These are phyloP conservation scores for Sisymbrium irio DNA, from an alignment of 345 rosid species.

Conservation along the genomic window DNA sequence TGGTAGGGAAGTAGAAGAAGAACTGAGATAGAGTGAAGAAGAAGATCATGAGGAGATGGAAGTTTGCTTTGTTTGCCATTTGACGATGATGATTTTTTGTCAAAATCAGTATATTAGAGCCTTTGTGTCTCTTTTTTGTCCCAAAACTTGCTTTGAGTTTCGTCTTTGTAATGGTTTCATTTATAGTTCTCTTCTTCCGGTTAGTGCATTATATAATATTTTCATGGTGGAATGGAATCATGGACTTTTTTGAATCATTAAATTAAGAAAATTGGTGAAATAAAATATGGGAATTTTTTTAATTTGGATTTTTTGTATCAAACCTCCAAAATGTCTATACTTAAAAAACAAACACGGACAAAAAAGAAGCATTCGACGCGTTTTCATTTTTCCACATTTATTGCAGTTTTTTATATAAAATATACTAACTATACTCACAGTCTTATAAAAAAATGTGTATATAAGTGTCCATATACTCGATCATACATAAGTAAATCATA, in stretches of 20 bases:
- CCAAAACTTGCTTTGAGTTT: conserved; percentile 2
- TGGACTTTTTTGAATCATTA: not conserved
- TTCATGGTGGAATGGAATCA: not conserved
- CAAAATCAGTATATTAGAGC: not conserved
- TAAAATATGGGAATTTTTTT: not conserved
- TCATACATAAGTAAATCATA: not conserved
- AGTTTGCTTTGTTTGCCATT: conserved; percentile 43
- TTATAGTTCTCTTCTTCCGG: conserved; percentile 5
- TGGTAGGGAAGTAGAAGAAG: conserved; percentile 26
- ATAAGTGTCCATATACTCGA: not conserved
- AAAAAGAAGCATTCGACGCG: conserved; percentile 12
- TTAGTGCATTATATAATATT: conserved; percentile 6
- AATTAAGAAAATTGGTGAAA: not conserved
- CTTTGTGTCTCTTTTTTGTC: conserved; percentile 1
- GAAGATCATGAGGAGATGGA: conserved; percentile 38
- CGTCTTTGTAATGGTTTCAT: conserved; percentile 7
- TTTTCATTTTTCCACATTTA: not conserved
- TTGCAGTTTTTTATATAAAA: not conserved
- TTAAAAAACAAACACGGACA: no score
- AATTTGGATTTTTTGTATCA: not conserved
- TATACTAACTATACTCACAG: not conserved
- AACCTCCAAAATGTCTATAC: not conserved
- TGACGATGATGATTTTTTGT: not conserved
- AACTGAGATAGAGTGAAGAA: conserved; percentile 40
- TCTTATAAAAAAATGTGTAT: not conserved